These are phyloP conservation scores for Salix udensis DNA, from an alignment of 345 rosid genomes.

Conservation along the genomic window DNA sequence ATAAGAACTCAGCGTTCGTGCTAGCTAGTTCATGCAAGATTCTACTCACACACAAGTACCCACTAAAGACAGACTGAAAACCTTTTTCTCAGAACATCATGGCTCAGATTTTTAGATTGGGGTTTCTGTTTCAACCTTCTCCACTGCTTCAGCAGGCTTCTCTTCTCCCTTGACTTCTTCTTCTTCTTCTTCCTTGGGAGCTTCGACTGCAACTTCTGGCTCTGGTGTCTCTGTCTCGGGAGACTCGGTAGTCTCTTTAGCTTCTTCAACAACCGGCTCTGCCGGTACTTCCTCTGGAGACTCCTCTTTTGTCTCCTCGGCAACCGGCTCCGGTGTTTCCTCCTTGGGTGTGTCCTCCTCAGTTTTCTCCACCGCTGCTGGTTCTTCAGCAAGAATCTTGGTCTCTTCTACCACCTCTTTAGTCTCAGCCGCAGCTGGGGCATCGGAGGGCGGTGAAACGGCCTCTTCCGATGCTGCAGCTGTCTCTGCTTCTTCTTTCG, in stretches of 20 bases:
- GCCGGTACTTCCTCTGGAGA: background rate
- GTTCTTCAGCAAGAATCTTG: constrained; percentile 34
- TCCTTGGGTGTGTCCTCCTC: constrained; percentile 30
- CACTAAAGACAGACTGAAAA: background rate
- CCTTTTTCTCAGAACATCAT: background rate
- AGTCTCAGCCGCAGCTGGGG: constrained; percentile 22
- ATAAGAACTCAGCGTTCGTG: background rate
- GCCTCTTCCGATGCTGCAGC: constrained; percentile 3
- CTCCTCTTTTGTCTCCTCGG: constrained; percentile 6
- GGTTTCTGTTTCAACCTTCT: constrained; percentile 18
- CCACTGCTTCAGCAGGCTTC: constrained; percentile 14
- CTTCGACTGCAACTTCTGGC: constrained; percentile 23
- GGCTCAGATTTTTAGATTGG: constrained; percentile 30
- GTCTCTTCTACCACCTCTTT: constrained; percentile 30
- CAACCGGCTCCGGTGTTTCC: constrained; percentile 22
- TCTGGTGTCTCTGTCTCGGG: background rate
- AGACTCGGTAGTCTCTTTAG: constrained; percentile 16
- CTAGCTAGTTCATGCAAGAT: background rate
- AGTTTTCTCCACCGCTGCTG: constrained; percentile 17
- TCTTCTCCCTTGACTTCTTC: constrained; percentile 24
- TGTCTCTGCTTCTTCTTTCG: constrained; percentile 13
- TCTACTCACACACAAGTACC: constrained; percentile 14
- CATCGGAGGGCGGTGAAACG: background rate
- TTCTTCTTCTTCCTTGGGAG: constrained; percentile 24
- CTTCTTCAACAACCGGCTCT: constrained; percentile 13